A percentile compares a stretch with the other conserved stretches of the same genome.
These are phyloP conservation scores for Tricholoma furcatifolium DNA, from an alignment of 768 basidiomycete genomes.

Conservation along the genomic window DNA sequence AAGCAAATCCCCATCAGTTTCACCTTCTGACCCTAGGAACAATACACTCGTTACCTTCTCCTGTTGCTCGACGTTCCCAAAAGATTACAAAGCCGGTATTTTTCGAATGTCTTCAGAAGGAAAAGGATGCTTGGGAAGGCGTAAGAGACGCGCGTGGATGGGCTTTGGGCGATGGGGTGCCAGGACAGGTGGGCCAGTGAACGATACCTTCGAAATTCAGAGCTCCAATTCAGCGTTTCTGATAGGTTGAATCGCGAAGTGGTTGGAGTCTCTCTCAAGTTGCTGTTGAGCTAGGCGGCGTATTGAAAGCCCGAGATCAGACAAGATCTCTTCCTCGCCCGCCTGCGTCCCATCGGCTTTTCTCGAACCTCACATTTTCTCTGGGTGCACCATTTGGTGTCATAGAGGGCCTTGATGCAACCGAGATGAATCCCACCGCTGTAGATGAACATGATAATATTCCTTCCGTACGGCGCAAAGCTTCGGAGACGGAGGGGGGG, in stretches of 20 bases:
- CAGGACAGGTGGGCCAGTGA: slow-evolving; percentile 4
- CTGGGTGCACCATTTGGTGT: slow-evolving; percentile 30
- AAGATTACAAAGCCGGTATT: slow-evolving; percentile 86
- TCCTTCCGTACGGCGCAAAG: slow-evolving; percentile 27
- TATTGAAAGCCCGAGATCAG: slow-evolving; percentile 50
- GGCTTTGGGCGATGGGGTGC: slow-evolving; percentile 39
- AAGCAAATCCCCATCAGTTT: slow-evolving; percentile 82
- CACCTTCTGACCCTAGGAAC: slow-evolving; percentile 80
- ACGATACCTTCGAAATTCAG: background rate
- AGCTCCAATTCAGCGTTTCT: slow-evolving; percentile 11
- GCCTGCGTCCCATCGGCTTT: slow-evolving; percentile 41
- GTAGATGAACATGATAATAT: slow-evolving; percentile 21
- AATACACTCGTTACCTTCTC: slow-evolving; percentile 84
- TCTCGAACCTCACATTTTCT: slow-evolving; percentile 52
- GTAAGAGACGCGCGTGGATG: slow-evolving; percentile 58
- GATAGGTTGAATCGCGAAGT: slow-evolving; percentile 23
- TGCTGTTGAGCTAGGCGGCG: slow-evolving; percentile 55
- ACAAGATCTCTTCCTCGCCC: slow-evolving; percentile 15
- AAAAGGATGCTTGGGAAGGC: slow-evolving; percentile 60
- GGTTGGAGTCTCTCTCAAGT: slow-evolving; percentile 55
- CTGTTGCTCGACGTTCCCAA: slow-evolving; percentile 76
- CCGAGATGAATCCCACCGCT: slow-evolving; percentile 23
- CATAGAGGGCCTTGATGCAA: slow-evolving; percentile 32
- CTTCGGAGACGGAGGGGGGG: slow-evolving; percentile 34
- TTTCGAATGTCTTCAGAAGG: slow-evolving; percentile 62